These are phyloP conservation scores for Giardia muris DNA, from an alignment of 208 protist species.

Conservation along the genomic window DNA sequence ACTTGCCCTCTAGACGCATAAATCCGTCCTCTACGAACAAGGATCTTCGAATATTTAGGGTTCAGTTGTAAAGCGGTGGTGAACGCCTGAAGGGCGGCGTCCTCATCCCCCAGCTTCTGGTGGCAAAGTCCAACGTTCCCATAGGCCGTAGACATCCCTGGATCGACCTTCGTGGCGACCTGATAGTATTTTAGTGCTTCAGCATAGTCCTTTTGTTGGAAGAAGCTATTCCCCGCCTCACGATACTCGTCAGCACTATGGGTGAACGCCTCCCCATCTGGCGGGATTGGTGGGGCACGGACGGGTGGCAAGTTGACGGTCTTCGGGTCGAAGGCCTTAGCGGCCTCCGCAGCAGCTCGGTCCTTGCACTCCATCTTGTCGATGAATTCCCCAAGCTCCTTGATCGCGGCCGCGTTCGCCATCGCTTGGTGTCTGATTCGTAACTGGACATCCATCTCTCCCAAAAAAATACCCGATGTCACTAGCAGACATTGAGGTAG, in stretches of 20 bases:
- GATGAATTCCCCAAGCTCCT: neutral
- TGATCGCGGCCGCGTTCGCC: neutral
- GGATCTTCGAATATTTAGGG: neutral
- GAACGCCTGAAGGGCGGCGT: neutral
- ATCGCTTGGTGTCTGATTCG: neutral
- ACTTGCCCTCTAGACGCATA: neutral
- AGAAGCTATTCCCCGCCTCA: neutral
- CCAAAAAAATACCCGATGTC: neutral
- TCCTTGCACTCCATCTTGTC: neutral
- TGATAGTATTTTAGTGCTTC: neutral
- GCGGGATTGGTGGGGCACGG: neutral
- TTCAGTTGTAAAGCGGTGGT: neutral
- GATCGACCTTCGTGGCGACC: neutral
- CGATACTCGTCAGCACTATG: neutral
- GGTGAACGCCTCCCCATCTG: neutral
- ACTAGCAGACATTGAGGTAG: neutral
- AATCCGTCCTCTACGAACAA: neutral
- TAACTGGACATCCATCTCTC: neutral
- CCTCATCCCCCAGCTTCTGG: neutral
- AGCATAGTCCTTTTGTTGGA: neutral
- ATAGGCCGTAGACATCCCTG: neutral
- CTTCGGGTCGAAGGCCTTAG: neutral
- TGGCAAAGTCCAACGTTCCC: neutral
- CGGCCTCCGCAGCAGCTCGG: neutral
- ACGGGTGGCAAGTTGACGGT: neutral